These are phyloP conservation scores for Metarhizium album DNA, from an alignment of 2,329 filamentous ascomycete genomes.

Conservation along the genomic window DNA sequence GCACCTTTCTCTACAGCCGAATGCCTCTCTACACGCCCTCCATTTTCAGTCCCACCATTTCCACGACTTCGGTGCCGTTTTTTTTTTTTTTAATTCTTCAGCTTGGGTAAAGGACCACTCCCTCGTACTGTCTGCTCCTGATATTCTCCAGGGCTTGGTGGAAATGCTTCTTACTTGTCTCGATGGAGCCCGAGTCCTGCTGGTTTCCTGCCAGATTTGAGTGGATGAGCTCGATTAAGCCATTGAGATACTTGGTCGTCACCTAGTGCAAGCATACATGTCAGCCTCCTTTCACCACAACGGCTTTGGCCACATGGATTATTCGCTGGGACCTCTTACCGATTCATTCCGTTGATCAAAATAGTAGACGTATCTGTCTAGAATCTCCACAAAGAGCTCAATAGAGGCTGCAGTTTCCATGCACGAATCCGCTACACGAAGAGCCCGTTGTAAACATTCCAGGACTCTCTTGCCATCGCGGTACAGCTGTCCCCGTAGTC, in stretches of 20 bases:
- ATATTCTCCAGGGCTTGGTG: slow-evolving; percentile 93
- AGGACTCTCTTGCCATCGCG: slow-evolving; percentile 95
- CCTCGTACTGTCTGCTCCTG: slow-evolving; percentile 81
- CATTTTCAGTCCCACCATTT: background rate
- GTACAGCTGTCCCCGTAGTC: slow-evolving; percentile 56
- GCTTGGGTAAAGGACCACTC: slow-evolving; percentile 62
- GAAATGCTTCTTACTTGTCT: slow-evolving; percentile 89
- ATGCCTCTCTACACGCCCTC: background rate
- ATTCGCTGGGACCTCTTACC: slow-evolving; percentile 31
- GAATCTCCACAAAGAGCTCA: slow-evolving; percentile 94
- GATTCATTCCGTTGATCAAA: slow-evolving; percentile 99
- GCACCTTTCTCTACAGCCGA: slow-evolving; percentile 2
- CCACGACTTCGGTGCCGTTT: background rate
- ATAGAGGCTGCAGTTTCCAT: slow-evolving; percentile 98
- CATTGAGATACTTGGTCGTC: slow-evolving; percentile 95
- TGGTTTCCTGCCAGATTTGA: slow-evolving; percentile 85
- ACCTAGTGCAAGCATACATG: slow-evolving; percentile 34
- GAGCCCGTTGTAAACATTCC: slow-evolving; percentile 87
- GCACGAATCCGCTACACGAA: slow-evolving; percentile 93
- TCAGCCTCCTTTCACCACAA: slow-evolving; percentile 9
- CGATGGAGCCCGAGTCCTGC: slow-evolving; percentile 68
- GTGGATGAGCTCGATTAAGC: slow-evolving; percentile 94
- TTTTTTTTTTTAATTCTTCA: slow-evolving; percentile 9
- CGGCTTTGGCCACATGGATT: too few species aligned
- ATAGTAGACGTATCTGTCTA: slow-evolving; percentile 98